These are phyloP conservation scores for Ceratocystis destructans DNA, from an alignment of 2,329 filamentous ascomycete genomes.

Conservation along the genomic window DNA sequence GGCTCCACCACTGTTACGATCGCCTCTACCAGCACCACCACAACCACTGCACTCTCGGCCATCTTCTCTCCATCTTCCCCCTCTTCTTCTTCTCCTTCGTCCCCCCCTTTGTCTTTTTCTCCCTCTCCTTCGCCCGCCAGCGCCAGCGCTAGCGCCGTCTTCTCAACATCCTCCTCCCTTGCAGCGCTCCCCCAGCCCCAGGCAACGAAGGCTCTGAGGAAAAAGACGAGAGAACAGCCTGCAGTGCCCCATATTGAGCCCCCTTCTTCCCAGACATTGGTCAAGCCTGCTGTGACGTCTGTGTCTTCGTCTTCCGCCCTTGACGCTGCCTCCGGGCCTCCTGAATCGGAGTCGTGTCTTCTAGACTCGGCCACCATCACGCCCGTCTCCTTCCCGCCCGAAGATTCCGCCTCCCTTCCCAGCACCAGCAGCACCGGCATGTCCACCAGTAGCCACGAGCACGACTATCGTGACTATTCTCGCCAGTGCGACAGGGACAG, in stretches of 20 bases:
- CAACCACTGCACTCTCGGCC: neutral
- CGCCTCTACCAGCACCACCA: neutral
- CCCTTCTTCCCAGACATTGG: neutral
- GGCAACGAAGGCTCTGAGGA: neutral
- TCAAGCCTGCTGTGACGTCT: neutral
- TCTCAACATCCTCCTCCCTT: neutral
- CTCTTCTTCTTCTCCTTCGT: neutral
- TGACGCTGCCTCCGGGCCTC: neutral
- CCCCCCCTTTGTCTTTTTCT: neutral
- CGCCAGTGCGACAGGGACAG: slow-evolving; percentile 36
- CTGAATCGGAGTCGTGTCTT: slow-evolving; percentile 25
- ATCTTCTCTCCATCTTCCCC: neutral
- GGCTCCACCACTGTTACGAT: neutral
- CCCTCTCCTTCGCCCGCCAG: neutral
- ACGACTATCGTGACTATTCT: slow-evolving; percentile 19
- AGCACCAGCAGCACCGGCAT: slow-evolving; percentile 24
- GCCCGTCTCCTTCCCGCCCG: slow-evolving; percentile 23
- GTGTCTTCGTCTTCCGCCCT: neutral
- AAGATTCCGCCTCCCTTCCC: neutral
- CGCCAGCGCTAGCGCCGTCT: slow-evolving; percentile 1
- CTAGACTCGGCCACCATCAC: slow-evolving; percentile 28
- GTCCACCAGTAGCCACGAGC: slow-evolving; percentile 26
- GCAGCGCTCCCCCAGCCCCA: neutral
- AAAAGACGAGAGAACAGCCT: neutral
- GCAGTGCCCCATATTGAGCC: neutral